Evolutionary conservation across 176 grass and related monocot species (phyloP).

Genomic region (Tillandsia leiboldiana): DNA sequence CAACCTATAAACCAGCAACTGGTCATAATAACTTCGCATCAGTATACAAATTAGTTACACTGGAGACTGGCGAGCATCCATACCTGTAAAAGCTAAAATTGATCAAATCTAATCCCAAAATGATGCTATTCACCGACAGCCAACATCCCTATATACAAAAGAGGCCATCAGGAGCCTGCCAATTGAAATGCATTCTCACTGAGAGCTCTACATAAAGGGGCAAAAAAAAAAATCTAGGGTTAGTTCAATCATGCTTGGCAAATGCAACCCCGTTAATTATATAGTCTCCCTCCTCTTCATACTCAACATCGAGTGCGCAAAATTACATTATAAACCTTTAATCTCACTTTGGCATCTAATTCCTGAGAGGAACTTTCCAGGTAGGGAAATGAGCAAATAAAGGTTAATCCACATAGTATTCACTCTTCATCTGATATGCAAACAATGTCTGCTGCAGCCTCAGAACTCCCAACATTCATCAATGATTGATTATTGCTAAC

Average conservation of each 20-base stretch:
- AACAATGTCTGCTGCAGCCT: neutral
- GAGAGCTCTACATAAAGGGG: neutral
- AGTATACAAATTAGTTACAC: neutral
- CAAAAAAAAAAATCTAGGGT: neutral
- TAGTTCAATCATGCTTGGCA: no score
- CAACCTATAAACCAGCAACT: no score
- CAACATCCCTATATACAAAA: neutral
- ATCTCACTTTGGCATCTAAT: neutral
- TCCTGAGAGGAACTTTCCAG: neutral
- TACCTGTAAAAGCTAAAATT: neutral
- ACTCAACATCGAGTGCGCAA: neutral
- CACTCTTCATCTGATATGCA: slow-evolving; percentile 1
- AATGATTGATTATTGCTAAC: slow-evolving; percentile 6
- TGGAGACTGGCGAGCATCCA: neutral
- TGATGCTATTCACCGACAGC: slow-evolving; percentile 4
- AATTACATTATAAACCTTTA: neutral
- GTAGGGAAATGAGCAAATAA: neutral
- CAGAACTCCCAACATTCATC: neutral
- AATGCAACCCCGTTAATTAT: neutral
- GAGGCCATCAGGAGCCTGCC: neutral
- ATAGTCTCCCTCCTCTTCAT: neutral
- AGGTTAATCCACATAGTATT: neutral
- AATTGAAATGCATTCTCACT: neutral
- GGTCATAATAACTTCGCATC: neutral
- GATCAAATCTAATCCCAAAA: neutral